Conservation (phyloP, 1,284 basidiomycete species). For the Hymenochaete sp. region DNA sequence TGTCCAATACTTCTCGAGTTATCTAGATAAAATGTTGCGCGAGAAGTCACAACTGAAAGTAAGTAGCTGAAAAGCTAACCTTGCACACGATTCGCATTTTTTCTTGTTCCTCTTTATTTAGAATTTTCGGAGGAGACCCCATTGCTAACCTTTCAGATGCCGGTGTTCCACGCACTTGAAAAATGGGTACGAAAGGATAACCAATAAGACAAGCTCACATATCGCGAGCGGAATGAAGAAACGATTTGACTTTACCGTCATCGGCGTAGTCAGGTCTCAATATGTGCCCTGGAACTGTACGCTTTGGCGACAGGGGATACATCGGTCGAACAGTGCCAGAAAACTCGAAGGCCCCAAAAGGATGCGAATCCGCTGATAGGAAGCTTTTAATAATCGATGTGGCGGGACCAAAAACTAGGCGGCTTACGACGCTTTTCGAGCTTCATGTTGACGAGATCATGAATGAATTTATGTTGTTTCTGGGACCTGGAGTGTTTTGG, state of each 20-base stretch:
- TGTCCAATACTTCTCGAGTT: constrained; percentile 84
- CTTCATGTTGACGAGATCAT: constrained; percentile 49
- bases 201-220: constrained; percentile 25
- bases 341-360: constrained; percentile 58
- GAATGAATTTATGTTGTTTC: constrained; percentile 74
- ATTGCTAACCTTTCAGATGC: constrained; percentile 46
- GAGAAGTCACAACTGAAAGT: constrained; percentile 13
- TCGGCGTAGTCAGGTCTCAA: constrained; percentile 72
- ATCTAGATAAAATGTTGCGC: constrained; percentile 43
- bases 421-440: constrained; percentile 17
- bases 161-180: constrained; percentile 44
- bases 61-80: constrained; percentile 46
- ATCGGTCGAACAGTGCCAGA: constrained; percentile 66
- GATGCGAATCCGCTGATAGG: constrained; percentile 57
- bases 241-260: constrained; percentile 43
- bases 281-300: constrained; percentile 66
- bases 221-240: constrained; percentile 23
- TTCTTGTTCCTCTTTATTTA: constrained; percentile 60
- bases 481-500: constrained; percentile 25
- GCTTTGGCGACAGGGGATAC: constrained; percentile 67
- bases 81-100: constrained; percentile 73
- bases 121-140: constrained; percentile 57
- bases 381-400: background rate
- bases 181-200: constrained; percentile 11
- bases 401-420: background rate